These are phyloP conservation scores for Rhizopus delemar DNA, from an alignment of 371 early-diverging fungal genomes.

Conservation along the genomic window DNA sequence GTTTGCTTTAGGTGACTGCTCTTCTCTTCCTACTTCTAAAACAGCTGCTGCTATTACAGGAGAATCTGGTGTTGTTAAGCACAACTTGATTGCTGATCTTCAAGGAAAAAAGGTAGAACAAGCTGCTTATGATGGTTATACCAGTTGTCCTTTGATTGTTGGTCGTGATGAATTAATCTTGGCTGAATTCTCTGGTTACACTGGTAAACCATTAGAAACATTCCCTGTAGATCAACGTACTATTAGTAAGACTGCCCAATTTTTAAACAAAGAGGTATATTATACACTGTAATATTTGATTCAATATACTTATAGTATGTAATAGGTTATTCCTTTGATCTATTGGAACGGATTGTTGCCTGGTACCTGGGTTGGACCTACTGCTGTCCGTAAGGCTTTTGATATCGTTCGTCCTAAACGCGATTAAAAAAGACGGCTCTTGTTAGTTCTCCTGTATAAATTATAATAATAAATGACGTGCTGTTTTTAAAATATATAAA, in stretches of 20 bases:
- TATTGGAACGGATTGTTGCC: slow-evolving; percentile 80
- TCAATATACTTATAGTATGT: not conserved
- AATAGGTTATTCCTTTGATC: slow-evolving; percentile 66
- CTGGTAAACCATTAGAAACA: slow-evolving; percentile 78
- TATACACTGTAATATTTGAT: not conserved
- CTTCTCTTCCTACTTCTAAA: slow-evolving; percentile 86
- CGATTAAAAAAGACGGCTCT: slow-evolving; percentile 9
- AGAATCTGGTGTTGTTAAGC: slow-evolving; percentile 75
- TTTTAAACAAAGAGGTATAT: slow-evolving; percentile 69
- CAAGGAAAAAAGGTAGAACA: slow-evolving; percentile 48
- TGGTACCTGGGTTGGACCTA: slow-evolving; percentile 82
- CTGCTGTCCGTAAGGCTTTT: slow-evolving; percentile 58
- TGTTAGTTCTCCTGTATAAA: not conserved
- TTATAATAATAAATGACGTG: too few species aligned
- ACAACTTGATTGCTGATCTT: slow-evolving; percentile 75
- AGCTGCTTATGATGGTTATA: slow-evolving; percentile 81
- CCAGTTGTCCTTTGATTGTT: slow-evolving; percentile 76
- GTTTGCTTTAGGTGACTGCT: slow-evolving; percentile 83
- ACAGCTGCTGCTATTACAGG: slow-evolving; percentile 88
- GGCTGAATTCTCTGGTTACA: slow-evolving; percentile 88
- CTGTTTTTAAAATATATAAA: too few species aligned
- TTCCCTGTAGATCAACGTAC: slow-evolving; percentile 83
- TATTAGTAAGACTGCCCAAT: slow-evolving; percentile 65
- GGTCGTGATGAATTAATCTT: slow-evolving; percentile 80
- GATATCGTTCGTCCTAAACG: slow-evolving; percentile 40